Base-by-base conservation (phyloP, 2,329 filamentous ascomycete species). In the Aspergillus tanneri region DNA sequence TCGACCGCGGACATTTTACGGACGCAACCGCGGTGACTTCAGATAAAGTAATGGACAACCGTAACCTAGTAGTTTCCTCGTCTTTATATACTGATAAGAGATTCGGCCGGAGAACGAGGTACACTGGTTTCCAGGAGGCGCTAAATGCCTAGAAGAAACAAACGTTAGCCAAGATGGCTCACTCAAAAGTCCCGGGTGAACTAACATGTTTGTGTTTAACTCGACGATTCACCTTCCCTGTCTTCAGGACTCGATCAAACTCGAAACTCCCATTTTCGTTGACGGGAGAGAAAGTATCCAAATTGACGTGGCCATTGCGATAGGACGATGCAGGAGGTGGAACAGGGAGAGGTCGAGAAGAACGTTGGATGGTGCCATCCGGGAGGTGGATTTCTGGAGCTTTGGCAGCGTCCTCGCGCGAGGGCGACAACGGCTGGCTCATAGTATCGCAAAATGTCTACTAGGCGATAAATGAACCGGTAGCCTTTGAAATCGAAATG, bases 241-340 rank as follows among this genome's bases (percentile, higher is more conserved):
- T 84, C 74, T 95, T 97, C 68, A 97, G 81, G 46, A 97, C 88
- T 42, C 90, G 86, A 70, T 99, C 93, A 64, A 95, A 95, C 64
- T 93, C 91, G 68, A 96, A 99, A 70, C 90, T 93, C 54, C 93
- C 93, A 70, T 95, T 91, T 70, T 95, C 86, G 66, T 92, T 95
- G 55, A 97, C 90, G 4, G 90, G 89, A 23, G 89, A 93, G 63
- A 90, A 84, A 12, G 84, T 78, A 56, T 87, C 83, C 35, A 86
- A 65, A 21, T 74, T 75, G 21, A 82, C 69, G 58, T 81, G 77
- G 46, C 72, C 71, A 46, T 61, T 73, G 49, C 72, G 70, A 59
- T 59, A 59, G 9, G 55, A 24, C 30, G 30, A n/a, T 12, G 45
- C 21, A 32, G 57, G 46, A 10, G 52, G 47, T 23, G 57, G 55